Evolutionary conservation across 2,329 filamentous ascomycete genomes (phyloP), one percentile per base, ranked within the genome.

Genomic region (Paracamarosporium sp.): DNA sequence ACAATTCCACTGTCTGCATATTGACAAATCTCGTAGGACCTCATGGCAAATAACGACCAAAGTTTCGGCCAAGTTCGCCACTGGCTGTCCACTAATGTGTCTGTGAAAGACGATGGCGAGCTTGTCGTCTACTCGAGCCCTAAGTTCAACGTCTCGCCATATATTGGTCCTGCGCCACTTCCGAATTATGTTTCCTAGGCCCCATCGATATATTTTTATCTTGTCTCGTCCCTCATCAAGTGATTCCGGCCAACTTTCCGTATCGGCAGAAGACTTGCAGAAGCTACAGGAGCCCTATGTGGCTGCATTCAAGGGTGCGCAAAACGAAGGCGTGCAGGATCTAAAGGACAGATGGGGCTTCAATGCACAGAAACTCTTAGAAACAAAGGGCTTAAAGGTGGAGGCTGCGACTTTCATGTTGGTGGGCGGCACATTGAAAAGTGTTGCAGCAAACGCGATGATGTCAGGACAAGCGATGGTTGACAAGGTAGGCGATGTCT

Each of bases 311-410:
- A 24, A 56, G 12, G 65, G 65, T 6, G 63, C 62, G 25, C 65
- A 67, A 25, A 41, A 31, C 40, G 53, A 50, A 6, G 60, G 61
- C 17, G 54, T 57, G 20, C 65, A 69, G 53, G 66, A 69, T 38
- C 44, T 69, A 43, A 66, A 66, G 35, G 66, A 66, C n/a, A 55
- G 66, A 0, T 67, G 66, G 66, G 66, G 65, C 0, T 69, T 69
- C 17, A 60, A 63, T 41, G 61, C 59, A n/a, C 51, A 60, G 40
- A 57, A 55, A 33, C 20, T 69, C 62, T 70, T 59, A 31, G 62
- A 58, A 38, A 57, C 53, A 50, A 67, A 67, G 51, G 56, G 59
- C 6, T 56, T 67, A 13, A 57, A 63, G 59, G 46, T 65, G 0
- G 52, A 63, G 57, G 63, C 58, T 36, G 64, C 56, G 24, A 64